A percentile compares a stretch with the other conserved stretches of the same genome.
Conservation (phyloP, 495 filamentous ascomycete genomes). For the Choiromyces venosus region DNA sequence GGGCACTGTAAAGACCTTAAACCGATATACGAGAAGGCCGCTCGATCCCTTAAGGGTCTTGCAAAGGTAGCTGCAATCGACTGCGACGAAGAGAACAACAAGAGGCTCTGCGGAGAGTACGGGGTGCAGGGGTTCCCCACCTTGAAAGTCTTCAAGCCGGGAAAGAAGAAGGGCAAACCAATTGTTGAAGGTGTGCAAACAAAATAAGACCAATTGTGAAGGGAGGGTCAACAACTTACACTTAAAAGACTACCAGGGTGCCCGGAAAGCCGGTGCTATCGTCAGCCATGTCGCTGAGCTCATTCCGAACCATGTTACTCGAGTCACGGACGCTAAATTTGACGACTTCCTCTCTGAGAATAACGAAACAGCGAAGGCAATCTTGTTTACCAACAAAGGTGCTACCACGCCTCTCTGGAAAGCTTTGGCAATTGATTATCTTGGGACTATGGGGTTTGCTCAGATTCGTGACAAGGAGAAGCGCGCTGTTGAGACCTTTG, state of each 20-base stretch:
- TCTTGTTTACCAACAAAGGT: slow-evolving; percentile 93
- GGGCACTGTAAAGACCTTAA: slow-evolving; percentile 95
- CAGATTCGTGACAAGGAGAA: slow-evolving; percentile 82
- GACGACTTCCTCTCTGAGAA: slow-evolving; percentile 68
- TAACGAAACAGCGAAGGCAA: slow-evolving; percentile 72
- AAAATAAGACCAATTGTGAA: not conserved
- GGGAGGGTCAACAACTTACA: slow-evolving; percentile 3
- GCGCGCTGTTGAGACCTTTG: slow-evolving; percentile 65
- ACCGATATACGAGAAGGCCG: slow-evolving; percentile 90
- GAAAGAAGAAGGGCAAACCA: slow-evolving; percentile 74
- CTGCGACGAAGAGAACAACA: slow-evolving; percentile 93
- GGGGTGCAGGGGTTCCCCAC: slow-evolving; percentile 95
- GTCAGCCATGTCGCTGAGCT: slow-evolving; percentile 75
- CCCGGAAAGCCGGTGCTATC: slow-evolving; percentile 74
- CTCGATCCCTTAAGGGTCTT: slow-evolving; percentile 77
- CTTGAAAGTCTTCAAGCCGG: slow-evolving; percentile 84
- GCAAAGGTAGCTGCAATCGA: slow-evolving; percentile 93
- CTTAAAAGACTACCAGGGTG: slow-evolving; percentile 71
- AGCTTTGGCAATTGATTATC: slow-evolving; percentile 83
- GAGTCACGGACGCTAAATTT: slow-evolving; percentile 70
- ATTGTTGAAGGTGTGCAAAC: slow-evolving; percentile 55
- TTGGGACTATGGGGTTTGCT: slow-evolving; percentile 72
- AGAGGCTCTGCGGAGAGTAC: slow-evolving; percentile 77
- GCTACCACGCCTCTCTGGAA: slow-evolving; percentile 75
- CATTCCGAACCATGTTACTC: slow-evolving; percentile 88